Conservation (phyloP, 2,329 filamentous ascomycete genomes). For the Ascochyta clinopodiicola region DNA sequence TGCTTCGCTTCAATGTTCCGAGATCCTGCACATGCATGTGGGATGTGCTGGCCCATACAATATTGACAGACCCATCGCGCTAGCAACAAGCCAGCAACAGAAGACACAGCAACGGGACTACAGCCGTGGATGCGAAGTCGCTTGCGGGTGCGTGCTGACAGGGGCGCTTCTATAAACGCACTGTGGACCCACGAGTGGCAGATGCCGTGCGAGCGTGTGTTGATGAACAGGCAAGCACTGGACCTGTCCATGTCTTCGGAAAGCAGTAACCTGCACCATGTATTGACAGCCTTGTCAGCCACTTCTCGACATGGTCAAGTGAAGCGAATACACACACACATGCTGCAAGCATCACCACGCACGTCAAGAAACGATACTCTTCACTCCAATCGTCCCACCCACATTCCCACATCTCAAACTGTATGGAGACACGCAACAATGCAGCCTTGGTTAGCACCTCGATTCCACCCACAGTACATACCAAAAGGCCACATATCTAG, state of each 20-base stretch:
- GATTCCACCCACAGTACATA: background rate
- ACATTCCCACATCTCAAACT: background rate
- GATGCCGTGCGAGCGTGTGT: conserved; percentile 1
- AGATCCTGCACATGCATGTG: conserved; percentile 16
- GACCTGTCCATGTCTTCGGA: background rate
- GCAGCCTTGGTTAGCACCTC: conserved; percentile 1
- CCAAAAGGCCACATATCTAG: no score
- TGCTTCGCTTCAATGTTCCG: conserved; percentile 19
- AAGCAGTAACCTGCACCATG: background rate
- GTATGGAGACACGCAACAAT: background rate
- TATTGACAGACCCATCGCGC: conserved; percentile 16
- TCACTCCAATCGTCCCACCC: conserved; percentile 9
- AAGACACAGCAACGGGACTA: conserved; percentile 2
- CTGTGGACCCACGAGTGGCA: conserved; percentile 10
- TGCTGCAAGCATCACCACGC: background rate
- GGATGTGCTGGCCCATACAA: conserved; percentile 15
- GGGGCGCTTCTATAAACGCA: conserved; percentile 11
- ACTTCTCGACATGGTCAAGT: background rate
- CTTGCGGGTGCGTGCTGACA: conserved; percentile 9
- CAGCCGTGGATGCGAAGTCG: conserved; percentile 3
- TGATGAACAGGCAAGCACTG: background rate
- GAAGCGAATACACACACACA: background rate
- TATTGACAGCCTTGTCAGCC: background rate
- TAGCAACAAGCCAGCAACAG: conserved; percentile 3
- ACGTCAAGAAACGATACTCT: background rate